Evolutionary conservation across 2,329 filamentous ascomycete species (phyloP), one percentile per base, ranked within the genome.

Genomic region (Aspergillus sp.): DNA sequence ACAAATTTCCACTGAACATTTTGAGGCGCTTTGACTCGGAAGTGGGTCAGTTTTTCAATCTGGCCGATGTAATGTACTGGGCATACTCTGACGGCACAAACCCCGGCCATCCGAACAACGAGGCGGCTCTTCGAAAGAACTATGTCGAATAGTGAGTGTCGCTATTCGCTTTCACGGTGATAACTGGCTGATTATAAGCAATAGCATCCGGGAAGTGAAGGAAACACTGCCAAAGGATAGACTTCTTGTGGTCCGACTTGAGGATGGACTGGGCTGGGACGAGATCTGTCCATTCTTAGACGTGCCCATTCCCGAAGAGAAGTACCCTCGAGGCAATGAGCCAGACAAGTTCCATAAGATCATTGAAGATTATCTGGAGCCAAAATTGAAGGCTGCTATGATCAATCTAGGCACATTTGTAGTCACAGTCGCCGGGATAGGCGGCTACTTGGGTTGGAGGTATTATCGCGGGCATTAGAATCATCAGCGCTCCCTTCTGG

Each of bases 221-320:
- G 56, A 57, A 9, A 63, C 51, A 2, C 61, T 70, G 5, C 67
- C 67, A 0, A 61, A 64, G 10, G 67, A 70, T 9, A 64, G 67
- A 5, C 49, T 67, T 0, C 63, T 63, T 15, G 53, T 65, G 0
- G 61, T 70, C 49, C 51, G 59, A 21, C 61, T 70, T 4, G 67
- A 70, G 19, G 63, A 70, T 9, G 68, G 63, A 13, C 54, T 69
- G 8, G 68, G 62, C 12, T 70, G 67, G 69, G 63, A 69, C 7
- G 49, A 62, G 1, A 68, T 70, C 19, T 70, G 69, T n/a, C 67
- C 67, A 3, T 70, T 68, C 52, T 36, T 70, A 1, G 64, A 21
- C 0, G 15, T 67, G 2, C 63, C 67, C 2, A 57, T 68, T 47
- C 69, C 69, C 5, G 48, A 67, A 4, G 57, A 63, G 25, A 30